These are phyloP conservation scores for Aspergillus spinulosporus DNA, from an alignment of 2,329 filamentous ascomycete genomes.

Conservation along the genomic window DNA sequence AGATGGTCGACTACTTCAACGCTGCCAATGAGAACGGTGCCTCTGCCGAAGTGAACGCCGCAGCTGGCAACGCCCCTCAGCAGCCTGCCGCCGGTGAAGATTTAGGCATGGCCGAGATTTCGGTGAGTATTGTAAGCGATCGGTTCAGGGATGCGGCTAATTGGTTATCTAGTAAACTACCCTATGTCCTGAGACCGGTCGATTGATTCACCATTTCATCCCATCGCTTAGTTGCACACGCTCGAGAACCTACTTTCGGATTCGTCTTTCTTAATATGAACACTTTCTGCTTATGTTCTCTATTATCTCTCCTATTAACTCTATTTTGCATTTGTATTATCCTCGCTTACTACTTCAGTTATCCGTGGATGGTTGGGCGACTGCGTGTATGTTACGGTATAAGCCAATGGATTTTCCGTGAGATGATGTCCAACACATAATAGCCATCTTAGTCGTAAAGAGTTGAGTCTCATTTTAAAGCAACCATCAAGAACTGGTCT, in stretches of 20 bases:
- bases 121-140: constrained; percentile 39
- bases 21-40: constrained; percentile 41
- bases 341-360: constrained; percentile 12
- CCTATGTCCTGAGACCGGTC: constrained; percentile 14
- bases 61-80: constrained; percentile 49
- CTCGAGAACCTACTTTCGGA: constrained; percentile 12
- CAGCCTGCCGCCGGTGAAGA: constrained; percentile 53
- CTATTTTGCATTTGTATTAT: constrained; percentile 9
- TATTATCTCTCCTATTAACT: constrained; percentile 7
- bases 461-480: not conserved
- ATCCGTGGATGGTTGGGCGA: constrained; percentile 9
- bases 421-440: not conserved
- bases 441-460: not conserved
- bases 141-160: not conserved
- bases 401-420: constrained; percentile 15
- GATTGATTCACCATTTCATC: constrained; percentile 14
- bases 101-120: constrained; percentile 59
- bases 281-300: constrained; percentile 12
- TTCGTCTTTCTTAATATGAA: constrained; percentile 13
- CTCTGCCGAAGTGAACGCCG: constrained; percentile 43
- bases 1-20: constrained; percentile 92
- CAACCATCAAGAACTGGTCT: not conserved
- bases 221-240: constrained; percentile 3
- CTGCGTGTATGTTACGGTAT: constrained; percentile 25
- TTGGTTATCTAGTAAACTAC: constrained; percentile 19